Evolutionary conservation across 257 asterid species (phyloP), one percentile per base, ranked within the genome.

Genomic region (Agastache rugosa): DNA sequence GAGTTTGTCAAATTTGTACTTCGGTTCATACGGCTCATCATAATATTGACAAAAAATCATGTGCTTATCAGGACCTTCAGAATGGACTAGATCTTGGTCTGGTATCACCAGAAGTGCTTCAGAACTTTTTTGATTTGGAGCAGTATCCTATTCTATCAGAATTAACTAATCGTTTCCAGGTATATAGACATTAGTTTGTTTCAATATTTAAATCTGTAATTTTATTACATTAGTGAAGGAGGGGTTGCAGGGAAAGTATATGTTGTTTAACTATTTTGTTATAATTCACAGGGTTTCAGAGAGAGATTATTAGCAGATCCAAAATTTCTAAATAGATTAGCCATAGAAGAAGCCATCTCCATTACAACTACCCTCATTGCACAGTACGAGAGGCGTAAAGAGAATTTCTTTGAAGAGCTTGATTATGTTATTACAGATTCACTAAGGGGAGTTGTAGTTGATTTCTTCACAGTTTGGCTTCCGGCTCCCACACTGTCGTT

Each of bases 391-490:
- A 90, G 77, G 82, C 97, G 97, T 37, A 92, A 92, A 84, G 97
- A 83, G 74, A 92, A 80, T 34, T 92, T 92, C 82, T 75, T 94
- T 56, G 87, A 91, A 77, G 99, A 94, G 87, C 83, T 92, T 58
- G 99, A 94, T 83, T 94, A 94, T 60, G 97, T 94, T 58, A 69
- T 84, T 50, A 94, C 99, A 4, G 99, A 94, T 62, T 83, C 96
- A 8, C 48, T 83, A 67, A 84, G 99, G 74, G 99, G 97, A 59
- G 64, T 80, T 59, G 95, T 94, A 47, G 99, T 94, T 11, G 99
- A 94, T 77, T 92, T 94, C 80, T 94, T 92, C 79, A 94, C 99
- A 5, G 99, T 92, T 61, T 94, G 99, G 99, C 96, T 94, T 80
- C 99, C 97, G 16, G 99, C 97, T 27, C 99, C 99, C 69, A 94